Conservation (phyloP, 257 asterid species). For the Petunia axillaris region DNA sequence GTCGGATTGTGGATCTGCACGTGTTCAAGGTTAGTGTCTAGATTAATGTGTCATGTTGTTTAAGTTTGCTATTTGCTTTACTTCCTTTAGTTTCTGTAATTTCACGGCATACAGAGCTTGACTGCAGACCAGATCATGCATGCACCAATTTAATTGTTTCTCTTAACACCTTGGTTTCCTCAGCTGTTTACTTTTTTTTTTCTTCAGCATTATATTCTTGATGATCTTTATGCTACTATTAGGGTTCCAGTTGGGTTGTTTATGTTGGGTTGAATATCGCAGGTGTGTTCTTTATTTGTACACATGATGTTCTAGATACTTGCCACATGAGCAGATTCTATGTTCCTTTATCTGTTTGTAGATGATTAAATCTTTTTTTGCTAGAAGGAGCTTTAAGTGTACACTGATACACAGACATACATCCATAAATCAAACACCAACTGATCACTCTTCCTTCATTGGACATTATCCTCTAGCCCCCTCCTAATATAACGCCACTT, state of each 20-base stretch:
- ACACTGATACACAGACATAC: not conserved
- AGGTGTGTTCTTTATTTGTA: not conserved
- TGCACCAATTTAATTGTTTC: not conserved
- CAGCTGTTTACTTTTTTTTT: not conserved
- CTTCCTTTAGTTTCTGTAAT: not conserved
- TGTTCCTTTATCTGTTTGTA: constrained; percentile 4
- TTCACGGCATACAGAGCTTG: not conserved
- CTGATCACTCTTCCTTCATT: not conserved
- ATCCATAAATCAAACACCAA: not conserved
- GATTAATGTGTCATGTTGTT: constrained; percentile 5
- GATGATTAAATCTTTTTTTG: not conserved
- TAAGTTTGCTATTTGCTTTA: not conserved
- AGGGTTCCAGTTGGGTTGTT: not conserved
- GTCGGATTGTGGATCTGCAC: constrained; percentile 96
- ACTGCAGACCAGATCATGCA: constrained; percentile 6
- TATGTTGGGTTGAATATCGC: not conserved
- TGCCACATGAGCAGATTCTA: not conserved
- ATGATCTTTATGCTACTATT: constrained; percentile 4
- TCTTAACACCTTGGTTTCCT: not conserved
- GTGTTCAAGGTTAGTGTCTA: constrained; percentile 73
- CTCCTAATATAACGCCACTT: not conserved
- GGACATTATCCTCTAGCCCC: not conserved
- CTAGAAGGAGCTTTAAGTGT: not conserved
- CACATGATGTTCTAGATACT: not conserved
- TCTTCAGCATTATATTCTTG: not conserved